Conservation (phyloP, 148 eudicot species). For the Nyssa sinensis region DNA sequence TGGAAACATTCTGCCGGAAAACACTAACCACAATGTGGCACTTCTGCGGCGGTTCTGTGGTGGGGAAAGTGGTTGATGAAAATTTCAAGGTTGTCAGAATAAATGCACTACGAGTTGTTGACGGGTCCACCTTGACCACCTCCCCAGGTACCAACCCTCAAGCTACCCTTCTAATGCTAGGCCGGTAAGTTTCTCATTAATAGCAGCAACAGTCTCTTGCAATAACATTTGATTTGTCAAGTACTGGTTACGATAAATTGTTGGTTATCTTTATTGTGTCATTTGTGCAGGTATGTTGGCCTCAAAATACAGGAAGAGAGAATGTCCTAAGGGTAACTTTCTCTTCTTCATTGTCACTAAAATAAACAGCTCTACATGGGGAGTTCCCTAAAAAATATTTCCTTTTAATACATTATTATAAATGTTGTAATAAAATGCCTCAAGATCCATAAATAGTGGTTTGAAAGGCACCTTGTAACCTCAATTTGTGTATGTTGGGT, state of each 20-base stretch:
- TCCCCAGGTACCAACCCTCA: slow-evolving; percentile 28
- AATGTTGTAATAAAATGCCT: too few species aligned
- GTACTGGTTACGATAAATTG: background rate
- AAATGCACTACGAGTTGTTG: slow-evolving; percentile 15
- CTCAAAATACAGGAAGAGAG: slow-evolving; percentile 11
- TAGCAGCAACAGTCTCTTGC: background rate
- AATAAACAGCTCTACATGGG: too few species aligned
- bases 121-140: slow-evolving; percentile 15
- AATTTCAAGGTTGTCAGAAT: slow-evolving; percentile 15
- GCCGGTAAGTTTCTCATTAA: slow-evolving; percentile 13
- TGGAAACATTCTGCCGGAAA: slow-evolving; percentile 13
- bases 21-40: slow-evolving; percentile 12
- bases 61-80: slow-evolving; percentile 18
- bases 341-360: background rate
- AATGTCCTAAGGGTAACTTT: background rate
- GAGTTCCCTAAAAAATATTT: too few species aligned
- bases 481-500: too few species aligned
- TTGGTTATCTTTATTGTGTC: background rate
- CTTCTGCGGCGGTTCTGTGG: slow-evolving; percentile 18
- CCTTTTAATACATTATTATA: too few species aligned
- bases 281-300: slow-evolving; percentile 9
- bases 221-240: too few species aligned
- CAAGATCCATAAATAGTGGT: too few species aligned
- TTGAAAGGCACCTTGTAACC: too few species aligned
- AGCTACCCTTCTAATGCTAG: slow-evolving; percentile 24